Evolutionary conservation across 1,139 yeast species (phyloP).

Genomic region (Magnusiomyces sp.): DNA sequence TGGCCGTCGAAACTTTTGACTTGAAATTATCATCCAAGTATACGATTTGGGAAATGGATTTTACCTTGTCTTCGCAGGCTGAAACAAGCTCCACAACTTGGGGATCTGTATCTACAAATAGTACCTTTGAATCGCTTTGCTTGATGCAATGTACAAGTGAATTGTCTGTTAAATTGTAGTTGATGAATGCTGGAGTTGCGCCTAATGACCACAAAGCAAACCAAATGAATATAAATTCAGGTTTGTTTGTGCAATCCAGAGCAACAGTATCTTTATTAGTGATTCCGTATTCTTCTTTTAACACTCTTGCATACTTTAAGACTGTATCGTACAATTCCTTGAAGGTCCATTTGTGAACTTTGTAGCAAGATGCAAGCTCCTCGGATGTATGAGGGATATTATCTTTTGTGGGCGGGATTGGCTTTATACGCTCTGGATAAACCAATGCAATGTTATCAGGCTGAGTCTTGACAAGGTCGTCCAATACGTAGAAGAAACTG

Average conservation of each 20-base stretch:
- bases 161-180: constrained; percentile 66
- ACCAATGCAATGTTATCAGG: constrained; percentile 52
- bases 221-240: constrained; percentile 73
- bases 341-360: constrained; percentile 59
- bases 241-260: constrained; percentile 72
- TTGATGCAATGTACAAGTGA: constrained; percentile 76
- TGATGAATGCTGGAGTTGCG: constrained; percentile 79
- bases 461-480: constrained; percentile 39
- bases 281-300: constrained; percentile 57
- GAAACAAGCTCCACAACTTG: constrained; percentile 50
- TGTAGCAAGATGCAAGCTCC: constrained; percentile 44
- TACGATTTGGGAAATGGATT: constrained; percentile 37
- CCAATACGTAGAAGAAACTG: constrained; percentile 62
- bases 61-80: constrained; percentile 51
- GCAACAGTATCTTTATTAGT: constrained; percentile 65
- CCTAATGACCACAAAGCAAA: constrained; percentile 87
- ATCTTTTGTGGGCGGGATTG: constrained; percentile 11
- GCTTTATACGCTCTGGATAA: constrained; percentile 48
- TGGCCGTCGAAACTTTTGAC: constrained; percentile 33
- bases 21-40: constrained; percentile 45
- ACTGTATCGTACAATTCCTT: constrained; percentile 57
- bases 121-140: constrained; percentile 54
- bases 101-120: constrained; percentile 50
- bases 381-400: constrained; percentile 10
- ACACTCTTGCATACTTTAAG: constrained; percentile 55